Base-by-base conservation (phyloP, 2,329 filamentous ascomycete genomes). In the Chaetomiaceae sp. region DNA sequence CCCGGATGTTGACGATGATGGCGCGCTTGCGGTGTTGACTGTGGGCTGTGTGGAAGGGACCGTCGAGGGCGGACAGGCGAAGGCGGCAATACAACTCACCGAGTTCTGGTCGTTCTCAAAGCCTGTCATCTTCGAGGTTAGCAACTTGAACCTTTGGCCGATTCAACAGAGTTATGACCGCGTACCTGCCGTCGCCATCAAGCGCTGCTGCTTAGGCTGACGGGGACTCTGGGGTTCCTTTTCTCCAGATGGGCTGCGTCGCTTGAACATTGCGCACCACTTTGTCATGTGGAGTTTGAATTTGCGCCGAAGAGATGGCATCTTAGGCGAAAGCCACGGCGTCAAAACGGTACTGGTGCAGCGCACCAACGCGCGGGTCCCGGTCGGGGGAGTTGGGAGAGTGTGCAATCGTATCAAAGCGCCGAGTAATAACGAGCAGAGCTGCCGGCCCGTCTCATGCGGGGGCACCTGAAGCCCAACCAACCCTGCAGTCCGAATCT, bases 271-370 rank as follows among this genome's bases (percentile, higher is more conserved):
- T 36, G 31, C 27, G 31, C 50, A 52, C 23, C 56, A 25, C 48
- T 57, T 59, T 7, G 47, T 37, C 12, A 56, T 27, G 9, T 47
- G 36, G n/a, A 53, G 40, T 17, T 52, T 47, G 7, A 61, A 17
- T 38, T 49, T 59, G 23, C 42, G 43, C 31, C 42, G 39, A 14
- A 61, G 19, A 20, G 56, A 50, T 15, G 54, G 31, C 59, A 61
- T 61, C 15, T 44, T 42, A 12, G 48, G 15, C 12, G 15, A 17
- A 33, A 15, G 23, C 15, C 6, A 15, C 31, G n/a, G 44, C 31
- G 33, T 37, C 31, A 11, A 17, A 4, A 3, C 22, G 6, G 17
- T 9, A 20, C 25, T 4, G 23, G 23, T 9, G 17, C n/a, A n/a
- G n/a, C 17, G 22, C 15, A 42, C 23, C 15, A 25, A 14, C n/a